Conservation (phyloP, 2,329 filamentous ascomycete species). For the Colletotrichum sp. region DNA sequence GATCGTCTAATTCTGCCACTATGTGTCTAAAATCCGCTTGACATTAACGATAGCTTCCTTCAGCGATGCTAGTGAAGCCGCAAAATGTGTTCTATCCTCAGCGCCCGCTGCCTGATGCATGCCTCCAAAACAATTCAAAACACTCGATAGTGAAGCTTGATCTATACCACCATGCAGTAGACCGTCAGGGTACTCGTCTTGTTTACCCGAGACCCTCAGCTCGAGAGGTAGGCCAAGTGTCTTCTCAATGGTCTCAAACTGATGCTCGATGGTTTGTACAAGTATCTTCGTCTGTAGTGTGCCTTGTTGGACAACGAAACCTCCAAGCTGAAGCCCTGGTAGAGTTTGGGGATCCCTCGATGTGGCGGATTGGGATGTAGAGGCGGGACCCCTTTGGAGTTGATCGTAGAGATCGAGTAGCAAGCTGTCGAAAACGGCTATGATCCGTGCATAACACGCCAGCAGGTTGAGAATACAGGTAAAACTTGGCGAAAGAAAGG, state of each 20-base stretch:
- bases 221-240: neutral
- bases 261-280: neutral
- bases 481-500: neutral
- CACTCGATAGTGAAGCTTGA: neutral
- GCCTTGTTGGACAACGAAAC: neutral
- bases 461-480: neutral
- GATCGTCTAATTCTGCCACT: neutral
- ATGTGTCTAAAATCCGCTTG: neutral
- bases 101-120: neutral
- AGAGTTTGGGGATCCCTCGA: neutral
- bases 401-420: neutral
- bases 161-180: neutral
- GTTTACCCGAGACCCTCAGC: neutral
- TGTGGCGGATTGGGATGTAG: neutral
- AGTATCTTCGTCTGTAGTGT: neutral
- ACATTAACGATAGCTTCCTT: neutral
- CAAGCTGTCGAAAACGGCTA: neutral
- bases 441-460: neutral
- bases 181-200: neutral
- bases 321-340: neutral
- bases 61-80: neutral
- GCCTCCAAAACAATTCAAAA: neutral
- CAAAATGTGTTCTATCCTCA: neutral
- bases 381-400: neutral
- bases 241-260: neutral